These are phyloP conservation scores for Plectranthus barbatus DNA, from an alignment of 257 asterid genomes.

Conservation along the genomic window DNA sequence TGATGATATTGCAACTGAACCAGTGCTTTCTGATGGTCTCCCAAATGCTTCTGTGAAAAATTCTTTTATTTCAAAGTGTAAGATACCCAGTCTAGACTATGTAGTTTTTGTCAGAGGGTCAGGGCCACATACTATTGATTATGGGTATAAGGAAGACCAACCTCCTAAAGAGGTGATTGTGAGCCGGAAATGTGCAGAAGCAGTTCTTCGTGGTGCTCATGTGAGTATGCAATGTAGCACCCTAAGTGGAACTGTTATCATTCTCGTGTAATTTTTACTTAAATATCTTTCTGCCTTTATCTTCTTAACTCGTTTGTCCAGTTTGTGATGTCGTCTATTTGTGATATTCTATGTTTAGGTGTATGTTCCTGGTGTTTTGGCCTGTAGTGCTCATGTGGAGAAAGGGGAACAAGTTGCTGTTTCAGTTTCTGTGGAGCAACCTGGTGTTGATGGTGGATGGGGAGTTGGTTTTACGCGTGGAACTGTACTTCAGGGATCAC, in stretches of 20 bases:
- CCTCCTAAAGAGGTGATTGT: constrained; percentile 87
- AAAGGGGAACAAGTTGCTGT: constrained; percentile 85
- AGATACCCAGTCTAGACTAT: constrained; percentile 56
- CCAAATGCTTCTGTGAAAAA: constrained; percentile 8
- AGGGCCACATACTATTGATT: constrained; percentile 78
- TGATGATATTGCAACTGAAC: constrained; percentile 14
- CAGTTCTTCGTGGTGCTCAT: constrained; percentile 99
- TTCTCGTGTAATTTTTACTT: background rate
- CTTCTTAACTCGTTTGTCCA: background rate
- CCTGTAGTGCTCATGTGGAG: constrained; percentile 97
- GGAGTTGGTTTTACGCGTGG: constrained; percentile 91
- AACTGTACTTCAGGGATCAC: constrained; percentile 67
- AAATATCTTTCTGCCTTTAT: background rate
- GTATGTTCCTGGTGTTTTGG: constrained; percentile 97
- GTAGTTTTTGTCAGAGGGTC: constrained; percentile 75
- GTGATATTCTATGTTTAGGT: constrained; percentile 39
- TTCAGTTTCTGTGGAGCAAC: constrained; percentile 90
- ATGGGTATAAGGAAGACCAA: constrained; percentile 40
- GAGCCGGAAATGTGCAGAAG: constrained; percentile 98
- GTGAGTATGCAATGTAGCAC: constrained; percentile 29
- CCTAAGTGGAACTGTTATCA: background rate
- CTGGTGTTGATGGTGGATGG: constrained; percentile 76
- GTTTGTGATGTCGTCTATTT: background rate
- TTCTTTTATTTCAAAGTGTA: constrained; percentile 48
- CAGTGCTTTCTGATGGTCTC: constrained; percentile 16